Base-by-base conservation (phyloP, 2,329 filamentous ascomycete genomes). In the Rhexocercosporidium sp. region DNA sequence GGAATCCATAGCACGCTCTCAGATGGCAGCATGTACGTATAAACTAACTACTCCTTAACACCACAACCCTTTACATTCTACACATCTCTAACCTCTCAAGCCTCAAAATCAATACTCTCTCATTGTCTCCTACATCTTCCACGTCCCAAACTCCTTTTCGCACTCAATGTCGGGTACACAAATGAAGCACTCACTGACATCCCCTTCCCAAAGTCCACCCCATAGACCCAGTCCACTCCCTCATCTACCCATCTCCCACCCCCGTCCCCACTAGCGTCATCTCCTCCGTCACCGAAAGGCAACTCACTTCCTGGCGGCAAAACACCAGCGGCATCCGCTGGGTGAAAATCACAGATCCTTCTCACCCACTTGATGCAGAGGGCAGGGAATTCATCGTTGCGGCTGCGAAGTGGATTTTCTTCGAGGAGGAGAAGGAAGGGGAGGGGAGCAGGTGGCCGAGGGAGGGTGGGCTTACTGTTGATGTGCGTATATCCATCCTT, bases 331-430 rank as follows among this genome's bases (percentile, higher is more conserved):
- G 59, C 37, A 64, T 57, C 12, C 53, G 47, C 47, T 18, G 69
- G 18, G 39, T 70, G 9, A 60, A 59, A 41, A 22, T 60, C 20
- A 60, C 57, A 1, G 57, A 60, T 16, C 25, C 57, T 2, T 20
- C 57, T 4, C 16, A 60, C 18, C 37, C 22, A 7, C 9, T 44
- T 1, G 64, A 69, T 54, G 53, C 25, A 0, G 49, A 66, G 25
- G 66, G 56, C 3, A 56, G 54, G 1, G 22, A 59, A 2, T 29
- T 68, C 25, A 44, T 69, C 14, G 57, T 67, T 0, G 66, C 64
- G 4, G 67, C 67, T n/a, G 57, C 64, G 18, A 72, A 72, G 22
- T 72, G 70, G 70, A 46, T 66, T 6, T 51, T 72, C 59, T 72
- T 39, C 9, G 27, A 60, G 0, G 18, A 53, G 3, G 57, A 47